Conservation (phyloP, 1,284 basidiomycete genomes). For the Apiotrichum brassicae region DNA sequence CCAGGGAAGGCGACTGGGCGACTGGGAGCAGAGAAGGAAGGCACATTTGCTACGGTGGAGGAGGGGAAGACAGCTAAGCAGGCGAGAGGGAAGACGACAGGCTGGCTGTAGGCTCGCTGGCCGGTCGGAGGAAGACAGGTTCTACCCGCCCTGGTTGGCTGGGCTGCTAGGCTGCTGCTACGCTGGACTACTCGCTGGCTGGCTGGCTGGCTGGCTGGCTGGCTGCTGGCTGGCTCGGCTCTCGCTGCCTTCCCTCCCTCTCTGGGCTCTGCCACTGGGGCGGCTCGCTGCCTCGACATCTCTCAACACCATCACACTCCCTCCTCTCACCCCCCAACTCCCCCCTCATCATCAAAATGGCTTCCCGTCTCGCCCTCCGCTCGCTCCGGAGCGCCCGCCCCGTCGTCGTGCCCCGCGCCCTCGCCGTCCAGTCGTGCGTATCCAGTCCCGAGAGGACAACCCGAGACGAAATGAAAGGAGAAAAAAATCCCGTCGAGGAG, state of each 20-base stretch:
- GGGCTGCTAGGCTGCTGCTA: no score
- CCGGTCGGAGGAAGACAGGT: no score
- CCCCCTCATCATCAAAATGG: conserved; percentile 36
- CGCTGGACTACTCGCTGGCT: not conserved
- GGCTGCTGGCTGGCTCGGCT: not conserved
- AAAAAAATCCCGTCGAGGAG: no score
- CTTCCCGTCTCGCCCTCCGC: conserved; percentile 46
- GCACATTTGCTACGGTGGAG: no score
- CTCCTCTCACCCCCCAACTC: conserved; percentile 6
- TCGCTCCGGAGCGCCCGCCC: conserved; percentile 42
- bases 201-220: conserved; percentile 1
- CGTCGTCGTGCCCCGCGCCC: conserved; percentile 36
- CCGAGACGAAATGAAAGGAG: not conserved
- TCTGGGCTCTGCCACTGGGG: not conserved
- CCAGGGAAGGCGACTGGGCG: no score
- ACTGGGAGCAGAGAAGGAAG: no score
- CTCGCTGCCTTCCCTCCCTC: no score
- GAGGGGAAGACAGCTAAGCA: no score
- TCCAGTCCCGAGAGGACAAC: not conserved
- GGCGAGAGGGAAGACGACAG: no score
- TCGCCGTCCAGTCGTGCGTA: conserved; percentile 31
- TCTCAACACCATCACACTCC: conserved; percentile 5
- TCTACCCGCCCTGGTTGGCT: no score
- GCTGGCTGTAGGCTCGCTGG: no score
- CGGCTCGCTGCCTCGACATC: conserved; percentile 1